Conservation (phyloP, 1,139 yeast genomes). For the Yamadazyma triangularis region DNA sequence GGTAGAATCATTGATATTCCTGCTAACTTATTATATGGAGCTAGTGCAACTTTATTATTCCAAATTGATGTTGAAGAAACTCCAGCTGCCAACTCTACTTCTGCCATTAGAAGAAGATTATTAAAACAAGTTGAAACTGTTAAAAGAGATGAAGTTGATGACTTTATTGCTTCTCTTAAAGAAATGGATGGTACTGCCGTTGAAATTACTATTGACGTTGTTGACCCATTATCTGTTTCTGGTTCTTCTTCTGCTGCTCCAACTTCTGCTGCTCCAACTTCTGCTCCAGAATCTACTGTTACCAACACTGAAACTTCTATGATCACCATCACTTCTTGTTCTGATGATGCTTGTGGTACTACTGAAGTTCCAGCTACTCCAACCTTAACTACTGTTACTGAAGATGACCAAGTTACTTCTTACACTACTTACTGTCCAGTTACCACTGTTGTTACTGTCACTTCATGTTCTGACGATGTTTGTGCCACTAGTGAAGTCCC, state of each 20-base stretch:
- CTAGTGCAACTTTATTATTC: constrained; percentile 22
- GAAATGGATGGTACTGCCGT: constrained; percentile 23
- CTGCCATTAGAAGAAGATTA: constrained; percentile 40
- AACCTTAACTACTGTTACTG: constrained; percentile 12
- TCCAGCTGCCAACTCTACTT: constrained; percentile 38
- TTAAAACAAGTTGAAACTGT: constrained; percentile 12
- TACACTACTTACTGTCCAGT: constrained; percentile 18
- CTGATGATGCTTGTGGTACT: constrained; percentile 26
- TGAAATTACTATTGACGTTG: constrained; percentile 19
- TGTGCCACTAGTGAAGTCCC: constrained; percentile 28
- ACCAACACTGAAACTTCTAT: constrained; percentile 16
- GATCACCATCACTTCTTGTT: constrained; percentile 47
- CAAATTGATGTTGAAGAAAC: constrained; percentile 24
- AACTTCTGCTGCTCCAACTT: constrained; percentile 9
- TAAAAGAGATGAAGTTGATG: constrained; percentile 17
- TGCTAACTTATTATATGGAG: constrained; percentile 25
- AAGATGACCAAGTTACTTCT: constrained; percentile 16
- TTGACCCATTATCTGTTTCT: constrained; percentile 14
- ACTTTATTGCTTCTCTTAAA: constrained; percentile 29
- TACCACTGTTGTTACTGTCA: constrained; percentile 34
- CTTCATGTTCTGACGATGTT: constrained; percentile 39
- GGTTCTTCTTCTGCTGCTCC: constrained; percentile 12
- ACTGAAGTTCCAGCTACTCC: constrained; percentile 27
- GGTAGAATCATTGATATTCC: constrained; percentile 33
- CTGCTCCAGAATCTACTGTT: constrained; percentile 9